Percentiles rank a stretch among this genome's conserved stretches.
Evolutionary conservation across 306 rosid genomes (phyloP).

Genomic region (Vigna trinervia): DNA sequence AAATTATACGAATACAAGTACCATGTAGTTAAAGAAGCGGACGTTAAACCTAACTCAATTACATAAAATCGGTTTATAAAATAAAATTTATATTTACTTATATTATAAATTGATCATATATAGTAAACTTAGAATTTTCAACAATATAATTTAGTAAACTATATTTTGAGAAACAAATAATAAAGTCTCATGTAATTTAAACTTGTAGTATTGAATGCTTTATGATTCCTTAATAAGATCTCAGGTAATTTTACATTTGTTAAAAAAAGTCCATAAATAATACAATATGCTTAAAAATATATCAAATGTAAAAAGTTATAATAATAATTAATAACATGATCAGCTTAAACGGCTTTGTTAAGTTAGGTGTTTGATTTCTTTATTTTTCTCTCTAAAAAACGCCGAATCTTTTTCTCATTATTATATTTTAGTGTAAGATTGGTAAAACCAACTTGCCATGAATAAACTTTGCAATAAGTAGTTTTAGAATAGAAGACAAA

Average conservation of each 20-base stretch:
- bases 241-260: background rate
- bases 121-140: too few species aligned
- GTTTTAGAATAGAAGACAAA: too few species aligned
- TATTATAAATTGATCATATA: too few species aligned
- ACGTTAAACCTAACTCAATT: too few species aligned
- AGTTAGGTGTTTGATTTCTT: slow-evolving; percentile 1
- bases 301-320: background rate
- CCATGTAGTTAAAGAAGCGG: too few species aligned
- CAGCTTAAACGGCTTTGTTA: background rate
- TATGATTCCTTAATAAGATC: background rate
- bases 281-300: background rate
- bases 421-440: background rate
- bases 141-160: background rate
- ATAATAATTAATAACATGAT: background rate
- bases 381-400: background rate
- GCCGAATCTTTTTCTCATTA: background rate
- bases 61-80: too few species aligned
- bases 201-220: background rate
- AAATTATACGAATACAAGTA: background rate
- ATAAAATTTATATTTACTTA: too few species aligned
- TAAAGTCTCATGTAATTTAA: background rate
- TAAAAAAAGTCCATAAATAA: background rate
- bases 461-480: too few species aligned
- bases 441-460: background rate
- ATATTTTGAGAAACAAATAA: background rate